Evolutionary conservation across 352 stramenopile genomes (phyloP), one percentile per base, ranked within the genome.

Genomic region (Phytophthora sansomeana): DNA sequence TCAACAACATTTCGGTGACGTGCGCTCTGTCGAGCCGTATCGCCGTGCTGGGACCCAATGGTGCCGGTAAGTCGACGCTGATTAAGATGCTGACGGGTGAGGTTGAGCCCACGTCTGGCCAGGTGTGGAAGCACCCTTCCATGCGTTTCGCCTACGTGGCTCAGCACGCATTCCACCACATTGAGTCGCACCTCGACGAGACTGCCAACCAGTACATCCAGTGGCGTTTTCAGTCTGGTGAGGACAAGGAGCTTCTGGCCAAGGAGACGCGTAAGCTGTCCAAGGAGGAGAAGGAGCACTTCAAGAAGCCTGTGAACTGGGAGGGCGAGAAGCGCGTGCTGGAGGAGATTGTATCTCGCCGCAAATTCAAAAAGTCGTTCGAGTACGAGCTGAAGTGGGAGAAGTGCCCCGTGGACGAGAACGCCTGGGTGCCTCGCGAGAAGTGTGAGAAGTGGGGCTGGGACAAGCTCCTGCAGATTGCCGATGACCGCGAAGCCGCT

Each of bases 341-440:
- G n/a, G 90, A 97, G 74, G 85, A 94, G 77, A 97, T 97, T 54
- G 79, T 95, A 39, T 92, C 91, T 67, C 93, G 97, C 62, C 90
- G 95, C 67, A 96, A 99, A 82, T 92, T 97, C 65, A 98, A 92
- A 64, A 98, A 98, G 70, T 88, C 85, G 48, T 91, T 98, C 64
- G 97, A 98, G 81, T 99, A 99, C 84, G 97, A 99, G 82, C 85
- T 98, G 48, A 99, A 98, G 88, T 98, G 97, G 88, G 85, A 91
- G 28, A 98, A 98, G 84, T 85, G 91, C 57, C 86, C 88, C 8
- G 91, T 98, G 58, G 96, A 98, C 21, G 86, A 98, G 54, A 99
- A 99, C 80, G 97, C 97, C 65, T 99, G 83, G 97, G 94, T 90
- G 60, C 96, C 77, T 43, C 97, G 78, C 72, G 92, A 87, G 81